phyloP scores from a whole-genome alignment of 192 early-diverging fungal species.

The Gaertneriomyces semiglobifer region DNA sequence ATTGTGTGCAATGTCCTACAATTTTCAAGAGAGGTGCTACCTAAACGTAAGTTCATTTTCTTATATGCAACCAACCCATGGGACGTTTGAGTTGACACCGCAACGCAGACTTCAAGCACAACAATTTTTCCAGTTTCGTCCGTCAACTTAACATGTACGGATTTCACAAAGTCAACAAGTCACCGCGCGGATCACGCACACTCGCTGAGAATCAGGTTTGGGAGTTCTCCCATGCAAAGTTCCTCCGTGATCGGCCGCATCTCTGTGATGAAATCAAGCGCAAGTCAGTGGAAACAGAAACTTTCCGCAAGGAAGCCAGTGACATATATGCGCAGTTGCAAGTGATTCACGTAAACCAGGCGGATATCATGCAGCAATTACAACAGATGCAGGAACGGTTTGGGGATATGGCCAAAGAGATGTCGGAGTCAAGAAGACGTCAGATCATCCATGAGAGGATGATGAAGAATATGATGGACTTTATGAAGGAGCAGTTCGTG shows the following conservation, averaged over 20 bases:
- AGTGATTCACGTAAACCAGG: constrained; percentile 73
- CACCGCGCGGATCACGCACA: constrained; percentile 77
- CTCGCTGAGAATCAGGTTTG: constrained; percentile 73
- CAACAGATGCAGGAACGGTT: constrained; percentile 72
- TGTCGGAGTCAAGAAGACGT: constrained; percentile 68
- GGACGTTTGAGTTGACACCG: neutral
- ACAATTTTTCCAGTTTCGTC: constrained; percentile 78
- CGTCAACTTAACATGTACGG: constrained; percentile 56
- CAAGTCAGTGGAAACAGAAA: constrained; percentile 84
- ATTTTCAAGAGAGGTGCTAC: constrained; percentile 83
- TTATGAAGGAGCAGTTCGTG: constrained; percentile 38
- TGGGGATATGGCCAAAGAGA: constrained; percentile 66
- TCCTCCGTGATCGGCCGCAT: constrained; percentile 83
- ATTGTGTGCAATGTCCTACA: constrained; percentile 89
- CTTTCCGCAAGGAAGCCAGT: constrained; percentile 66
- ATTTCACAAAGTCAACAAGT: constrained; percentile 88
- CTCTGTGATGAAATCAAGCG: constrained; percentile 90
- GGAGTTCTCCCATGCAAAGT: constrained; percentile 91
- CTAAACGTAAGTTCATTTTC: constrained; percentile 54
- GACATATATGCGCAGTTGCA: constrained; percentile 73
- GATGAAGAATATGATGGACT: constrained; percentile 63
- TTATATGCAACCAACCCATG: neutral
- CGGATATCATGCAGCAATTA: constrained; percentile 70
- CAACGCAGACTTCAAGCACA: constrained; percentile 76
- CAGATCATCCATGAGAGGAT: constrained; percentile 65